phyloP scores from a whole-genome alignment of 768 basidiomycete genomes.

The Psilocybe tampanensis region DNA sequence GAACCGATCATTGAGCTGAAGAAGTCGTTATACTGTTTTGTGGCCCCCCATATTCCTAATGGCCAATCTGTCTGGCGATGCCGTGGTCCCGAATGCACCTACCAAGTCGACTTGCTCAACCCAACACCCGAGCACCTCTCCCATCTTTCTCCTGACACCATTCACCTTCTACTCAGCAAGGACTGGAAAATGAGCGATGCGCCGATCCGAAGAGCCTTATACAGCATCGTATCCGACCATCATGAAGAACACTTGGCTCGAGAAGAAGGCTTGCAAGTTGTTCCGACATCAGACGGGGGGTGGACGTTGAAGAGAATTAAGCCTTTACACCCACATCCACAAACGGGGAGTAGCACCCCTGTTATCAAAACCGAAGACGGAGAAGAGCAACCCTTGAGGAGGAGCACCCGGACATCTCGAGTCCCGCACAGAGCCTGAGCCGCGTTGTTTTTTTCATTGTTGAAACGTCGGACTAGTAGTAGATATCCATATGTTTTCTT shows the following conservation, averaged over 20 bases:
- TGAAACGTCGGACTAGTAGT: no score
- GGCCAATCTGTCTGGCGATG: conserved; percentile 58
- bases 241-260: conserved; percentile 20
- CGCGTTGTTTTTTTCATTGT: no score
- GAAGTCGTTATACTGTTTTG: conserved; percentile 40
- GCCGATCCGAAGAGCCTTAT: conserved; percentile 23
- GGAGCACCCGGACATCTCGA: conserved; percentile 13
- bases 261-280: not conserved
- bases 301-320: not conserved
- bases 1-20: conserved; percentile 19
- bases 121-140: conserved; percentile 34
- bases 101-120: conserved; percentile 48
- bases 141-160: conserved; percentile 21
- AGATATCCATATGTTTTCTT: no score
- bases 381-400: conserved; percentile 7
- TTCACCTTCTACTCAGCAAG: conserved; percentile 28
- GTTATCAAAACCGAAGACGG: not conserved
- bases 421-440: no score
- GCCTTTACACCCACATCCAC: not conserved
- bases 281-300: not conserved
- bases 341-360: not conserved
- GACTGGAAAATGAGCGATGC: conserved; percentile 41
- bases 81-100: conserved; percentile 45
- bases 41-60: conserved; percentile 40
- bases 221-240: conserved; percentile 30